Base-by-base conservation (phyloP, 176 grass and related monocot species). In the Carex myosuroides region DNA sequence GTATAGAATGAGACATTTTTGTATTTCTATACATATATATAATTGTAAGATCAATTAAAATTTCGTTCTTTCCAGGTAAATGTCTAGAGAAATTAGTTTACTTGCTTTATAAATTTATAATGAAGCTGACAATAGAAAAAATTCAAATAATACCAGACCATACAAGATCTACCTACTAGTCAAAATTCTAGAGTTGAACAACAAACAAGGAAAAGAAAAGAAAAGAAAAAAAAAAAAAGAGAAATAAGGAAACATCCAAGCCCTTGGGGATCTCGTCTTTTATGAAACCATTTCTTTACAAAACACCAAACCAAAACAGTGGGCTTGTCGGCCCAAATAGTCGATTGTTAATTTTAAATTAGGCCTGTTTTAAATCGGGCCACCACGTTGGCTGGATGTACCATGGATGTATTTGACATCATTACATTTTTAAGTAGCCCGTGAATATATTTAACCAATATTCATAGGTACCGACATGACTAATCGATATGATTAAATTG, bases 311-410 rank as follows among this genome's bases (percentile, higher is more conserved):
- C 21, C 10, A 42, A 46, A 55, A 55, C 72, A 76, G 72, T 71
- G 72, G 72, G 72, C 72, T 41, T 76, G 44, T 76, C 72, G 46
- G 48, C 72, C 44, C 72, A 76, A 76, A 55, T 30, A 14, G 13
- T 75, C 14, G 5, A 26, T 53, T 44, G 9, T 3, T 5, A 75
- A 21, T 75, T 29, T 75, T 13, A 29, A 24, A 55, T 52, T 76
- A 76, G 48, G 20, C 48, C 70, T 52, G 18, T 30, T 76, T 9
- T 54, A 8, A 76, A 76, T 76, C 48, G 21, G 72, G 22, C 72
- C 22, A 55, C 46, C 11, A 53, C 11, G 6, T 53, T 76, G 22
- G 21, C 22, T 8, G 20, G 10, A 76, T 55, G 72, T 50, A 73
- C n/a, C 11, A 73, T 46, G 0, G 37, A 21, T 17, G 16, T 0